Conservation (phyloP, 768 basidiomycete genomes). For the Mrakia blollopis region DNA sequence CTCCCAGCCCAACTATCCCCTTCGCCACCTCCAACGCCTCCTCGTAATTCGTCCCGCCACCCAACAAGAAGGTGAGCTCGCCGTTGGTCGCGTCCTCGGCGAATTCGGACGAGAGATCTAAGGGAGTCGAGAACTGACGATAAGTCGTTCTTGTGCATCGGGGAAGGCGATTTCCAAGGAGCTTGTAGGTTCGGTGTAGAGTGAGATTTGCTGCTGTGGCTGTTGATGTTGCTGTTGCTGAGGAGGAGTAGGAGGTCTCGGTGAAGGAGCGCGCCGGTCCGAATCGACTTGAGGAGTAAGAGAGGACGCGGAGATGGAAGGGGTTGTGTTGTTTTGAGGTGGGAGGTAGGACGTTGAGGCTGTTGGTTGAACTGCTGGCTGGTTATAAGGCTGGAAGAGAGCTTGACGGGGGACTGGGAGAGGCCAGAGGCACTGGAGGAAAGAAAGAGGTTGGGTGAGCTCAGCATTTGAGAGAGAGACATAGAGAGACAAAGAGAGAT, state of each 20-base stretch:
- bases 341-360: background rate
- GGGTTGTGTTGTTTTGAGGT: background rate
- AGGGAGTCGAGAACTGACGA: conserved; percentile 1
- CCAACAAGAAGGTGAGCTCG: background rate
- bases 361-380: background rate
- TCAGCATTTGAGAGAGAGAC: background rate
- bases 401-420: background rate
- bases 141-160: background rate
- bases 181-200: background rate
- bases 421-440: background rate
- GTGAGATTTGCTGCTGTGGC: background rate
- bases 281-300: no score
- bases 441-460: background rate
- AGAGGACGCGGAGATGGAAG: background rate
- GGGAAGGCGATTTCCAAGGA: background rate
- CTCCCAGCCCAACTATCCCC: background rate
- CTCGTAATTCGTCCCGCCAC: background rate
- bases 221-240: background rate
- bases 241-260: background rate
- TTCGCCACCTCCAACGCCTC: background rate
- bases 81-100: no score
- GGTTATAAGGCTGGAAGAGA: conserved; percentile 2
- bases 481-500: background rate
- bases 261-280: background rate
- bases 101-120: no score